These are phyloP conservation scores for Magnusiomyces tetraspermus DNA, from an alignment of 1,139 yeast species.

Conservation along the genomic window DNA sequence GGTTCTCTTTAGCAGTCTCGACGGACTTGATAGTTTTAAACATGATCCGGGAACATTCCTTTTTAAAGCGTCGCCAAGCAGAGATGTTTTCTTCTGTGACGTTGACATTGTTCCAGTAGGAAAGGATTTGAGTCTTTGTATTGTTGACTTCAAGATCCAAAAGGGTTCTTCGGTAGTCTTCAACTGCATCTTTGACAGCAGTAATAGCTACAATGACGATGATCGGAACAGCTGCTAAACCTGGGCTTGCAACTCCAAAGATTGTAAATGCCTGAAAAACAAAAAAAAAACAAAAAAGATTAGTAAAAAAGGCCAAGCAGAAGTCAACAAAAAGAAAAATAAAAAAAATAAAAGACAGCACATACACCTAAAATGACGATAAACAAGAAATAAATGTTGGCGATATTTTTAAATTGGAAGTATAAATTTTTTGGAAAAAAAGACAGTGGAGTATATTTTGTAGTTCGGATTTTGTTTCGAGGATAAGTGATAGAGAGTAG, in stretches of 20 bases:
- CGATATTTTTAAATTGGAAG: conserved; percentile 67
- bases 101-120: conserved; percentile 54
- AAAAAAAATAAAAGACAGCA: conserved; percentile 9
- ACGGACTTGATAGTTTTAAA: conserved; percentile 13
- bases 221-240: conserved; percentile 84
- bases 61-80: conserved; percentile 60
- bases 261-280: conserved; percentile 47
- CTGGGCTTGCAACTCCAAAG: conserved; percentile 88
- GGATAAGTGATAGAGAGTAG: conserved; percentile 52
- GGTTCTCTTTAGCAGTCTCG: conserved; percentile 10
- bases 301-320: neutral
- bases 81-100: conserved; percentile 34
- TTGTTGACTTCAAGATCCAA: conserved; percentile 82
- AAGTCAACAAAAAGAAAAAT: conserved; percentile 3
- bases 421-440: conserved; percentile 71
- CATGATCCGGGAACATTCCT: conserved; percentile 33
- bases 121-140: conserved; percentile 70
- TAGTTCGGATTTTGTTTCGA: conserved; percentile 88
- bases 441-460: too few relatives aligned
- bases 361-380: conserved; percentile 53
- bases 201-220: conserved; percentile 85
- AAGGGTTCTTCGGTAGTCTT: conserved; percentile 77
- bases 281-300: neutral
- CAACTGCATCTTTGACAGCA: conserved; percentile 87
- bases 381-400: conserved; percentile 65